Conservation (phyloP, 2,329 filamentous ascomycete species). For the Alternaria angustiovoidea region DNA sequence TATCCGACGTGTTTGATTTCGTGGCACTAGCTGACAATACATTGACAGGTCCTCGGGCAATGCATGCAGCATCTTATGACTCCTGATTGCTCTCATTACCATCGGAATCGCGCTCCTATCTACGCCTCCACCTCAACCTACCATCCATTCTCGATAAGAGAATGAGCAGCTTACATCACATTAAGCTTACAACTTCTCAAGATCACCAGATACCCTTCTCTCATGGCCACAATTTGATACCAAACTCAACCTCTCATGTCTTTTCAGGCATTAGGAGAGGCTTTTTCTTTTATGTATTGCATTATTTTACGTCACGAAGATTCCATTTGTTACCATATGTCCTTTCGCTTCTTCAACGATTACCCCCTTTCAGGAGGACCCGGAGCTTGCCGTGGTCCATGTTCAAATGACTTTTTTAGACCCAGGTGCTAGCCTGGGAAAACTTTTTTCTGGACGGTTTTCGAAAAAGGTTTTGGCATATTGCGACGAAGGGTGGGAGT, state of each 20-base stretch:
- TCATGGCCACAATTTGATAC: slow-evolving; percentile 5
- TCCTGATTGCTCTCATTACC: slow-evolving; percentile 33
- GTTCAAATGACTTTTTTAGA: slow-evolving; percentile 36
- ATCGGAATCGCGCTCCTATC: slow-evolving; percentile 29
- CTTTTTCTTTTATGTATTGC: slow-evolving; percentile 1
- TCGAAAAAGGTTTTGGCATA: neutral
- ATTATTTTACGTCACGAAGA: slow-evolving; percentile 2
- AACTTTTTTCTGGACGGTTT: neutral
- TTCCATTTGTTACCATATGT: slow-evolving; percentile 11
- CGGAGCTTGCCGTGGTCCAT: slow-evolving; percentile 42
- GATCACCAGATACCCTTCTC: slow-evolving; percentile 1
- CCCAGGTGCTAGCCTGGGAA: slow-evolving; percentile 40
- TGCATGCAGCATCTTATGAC: slow-evolving; percentile 48
- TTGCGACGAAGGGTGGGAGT: neutral
- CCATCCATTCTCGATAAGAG: slow-evolving; percentile 1
- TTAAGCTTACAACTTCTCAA: slow-evolving; percentile 3
- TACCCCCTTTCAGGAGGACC: slow-evolving; percentile 44
- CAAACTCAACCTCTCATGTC: neutral
- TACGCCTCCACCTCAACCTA: slow-evolving; percentile 12
- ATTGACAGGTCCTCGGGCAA: slow-evolving; percentile 40
- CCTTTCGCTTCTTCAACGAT: slow-evolving; percentile 39
- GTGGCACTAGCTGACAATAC: slow-evolving; percentile 15
- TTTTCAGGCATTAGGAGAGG: neutral
- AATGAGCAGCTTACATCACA: neutral
- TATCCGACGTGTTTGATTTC: neutral